phyloP scores from a whole-genome alignment of 768 basidiomycete species.

The Tulasnella sp. region DNA sequence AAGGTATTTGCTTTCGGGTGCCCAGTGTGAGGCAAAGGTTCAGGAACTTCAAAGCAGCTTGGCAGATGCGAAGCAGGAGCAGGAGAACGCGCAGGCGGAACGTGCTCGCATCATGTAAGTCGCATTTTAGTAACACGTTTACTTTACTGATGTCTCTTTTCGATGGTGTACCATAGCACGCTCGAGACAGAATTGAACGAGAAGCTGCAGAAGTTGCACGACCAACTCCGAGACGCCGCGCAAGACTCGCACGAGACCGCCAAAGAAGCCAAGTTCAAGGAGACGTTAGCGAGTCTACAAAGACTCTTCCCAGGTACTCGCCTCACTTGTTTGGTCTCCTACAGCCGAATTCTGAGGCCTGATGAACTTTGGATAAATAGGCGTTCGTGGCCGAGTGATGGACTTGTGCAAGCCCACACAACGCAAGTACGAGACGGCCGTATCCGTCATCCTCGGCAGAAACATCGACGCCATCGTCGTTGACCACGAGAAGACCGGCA shows the following conservation, averaged over 20 bases:
- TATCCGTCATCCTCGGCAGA: conserved; percentile 83
- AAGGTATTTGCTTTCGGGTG: background rate
- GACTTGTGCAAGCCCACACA: conserved; percentile 93
- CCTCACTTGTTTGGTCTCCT: conserved; percentile 6
- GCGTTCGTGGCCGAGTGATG: conserved; percentile 83
- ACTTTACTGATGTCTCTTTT: background rate
- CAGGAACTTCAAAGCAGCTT: conserved; percentile 47
- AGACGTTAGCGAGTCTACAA: conserved; percentile 72
- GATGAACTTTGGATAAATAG: conserved; percentile 29
- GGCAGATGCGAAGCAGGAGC: conserved; percentile 55
- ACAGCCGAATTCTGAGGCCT: background rate
- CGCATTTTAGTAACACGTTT: background rate
- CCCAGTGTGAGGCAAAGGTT: conserved; percentile 41
- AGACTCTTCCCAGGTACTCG: conserved; percentile 78
- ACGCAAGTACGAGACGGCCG: conserved; percentile 83
- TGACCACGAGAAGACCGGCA: conserved; percentile 92
- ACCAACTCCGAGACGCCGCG: conserved; percentile 80
- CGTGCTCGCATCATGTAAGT: conserved; percentile 64
- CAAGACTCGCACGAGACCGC: conserved; percentile 82
- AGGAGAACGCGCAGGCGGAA: conserved; percentile 80
- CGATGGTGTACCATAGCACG: conserved; percentile 40
- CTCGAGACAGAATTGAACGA: conserved; percentile 87
- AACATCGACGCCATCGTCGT: conserved; percentile 95
- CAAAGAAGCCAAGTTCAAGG: conserved; percentile 71
- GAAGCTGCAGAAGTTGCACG: conserved; percentile 70